phyloP scores from a whole-genome alignment of 208 protist genomes.

The Trypanosoma avium region DNA sequence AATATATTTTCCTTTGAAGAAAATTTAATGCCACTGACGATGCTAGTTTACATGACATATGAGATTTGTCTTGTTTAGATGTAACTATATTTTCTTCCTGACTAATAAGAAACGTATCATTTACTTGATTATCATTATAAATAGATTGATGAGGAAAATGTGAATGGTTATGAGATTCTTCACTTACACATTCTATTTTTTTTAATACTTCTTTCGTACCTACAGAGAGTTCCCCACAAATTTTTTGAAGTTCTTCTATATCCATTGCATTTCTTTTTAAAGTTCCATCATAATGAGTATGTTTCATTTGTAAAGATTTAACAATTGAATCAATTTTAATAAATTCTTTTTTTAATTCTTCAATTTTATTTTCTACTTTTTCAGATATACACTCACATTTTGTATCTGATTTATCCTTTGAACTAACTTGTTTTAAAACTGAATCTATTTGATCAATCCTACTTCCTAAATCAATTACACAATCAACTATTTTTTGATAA shows the following conservation, averaged over 20 bases:
- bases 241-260: not conserved
- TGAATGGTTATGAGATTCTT: not conserved
- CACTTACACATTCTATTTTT: not conserved
- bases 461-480: not conserved
- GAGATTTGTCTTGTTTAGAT: too few relatives aligned
- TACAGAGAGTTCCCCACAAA: not conserved
- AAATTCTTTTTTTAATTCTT: slow-evolving; percentile 7
- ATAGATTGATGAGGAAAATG: not conserved
- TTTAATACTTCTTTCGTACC: not conserved
- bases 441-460: too few relatives aligned
- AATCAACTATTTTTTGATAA: not conserved
- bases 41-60: too few relatives aligned
- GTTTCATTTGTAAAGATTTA: not conserved
- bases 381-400: too few relatives aligned
- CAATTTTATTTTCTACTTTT: not conserved
- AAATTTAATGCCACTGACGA: too few relatives aligned
- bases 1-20: slow-evolving; percentile 5
- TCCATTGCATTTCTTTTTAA: not conserved
- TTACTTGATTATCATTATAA: too few relatives aligned
- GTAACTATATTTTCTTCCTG: not conserved
- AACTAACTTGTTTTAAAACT: too few relatives aligned
- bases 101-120: not conserved
- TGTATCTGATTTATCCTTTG: too few relatives aligned
- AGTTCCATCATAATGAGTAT: not conserved
- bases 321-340: not conserved